These are phyloP conservation scores for Epichloe gansuensis DNA, from an alignment of 2,329 filamentous ascomycete genomes.

Conservation along the genomic window DNA sequence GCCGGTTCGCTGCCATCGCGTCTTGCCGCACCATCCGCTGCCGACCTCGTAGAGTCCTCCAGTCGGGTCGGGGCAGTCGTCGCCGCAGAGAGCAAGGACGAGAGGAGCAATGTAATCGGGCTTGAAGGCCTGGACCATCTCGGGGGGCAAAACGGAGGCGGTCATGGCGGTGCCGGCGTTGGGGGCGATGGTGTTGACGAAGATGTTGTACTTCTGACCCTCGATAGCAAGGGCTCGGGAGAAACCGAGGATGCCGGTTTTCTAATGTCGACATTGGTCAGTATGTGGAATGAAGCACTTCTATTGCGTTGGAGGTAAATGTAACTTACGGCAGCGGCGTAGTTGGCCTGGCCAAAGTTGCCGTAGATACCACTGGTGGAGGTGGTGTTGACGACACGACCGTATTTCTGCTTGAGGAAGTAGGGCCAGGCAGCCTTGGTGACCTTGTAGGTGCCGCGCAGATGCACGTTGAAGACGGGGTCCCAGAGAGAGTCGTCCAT, in stretches of 20 bases:
- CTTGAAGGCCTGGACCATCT: slow-evolving; percentile 98
- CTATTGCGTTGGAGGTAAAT: too few species aligned
- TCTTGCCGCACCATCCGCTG: slow-evolving; percentile 83
- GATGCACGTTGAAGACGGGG: slow-evolving; percentile 80
- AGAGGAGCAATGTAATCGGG: slow-evolving; percentile 94
- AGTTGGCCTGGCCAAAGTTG: slow-evolving; percentile 98
- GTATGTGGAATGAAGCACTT: background rate
- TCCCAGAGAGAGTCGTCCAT: slow-evolving; percentile 95
- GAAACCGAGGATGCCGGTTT: slow-evolving; percentile 88
- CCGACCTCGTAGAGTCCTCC: slow-evolving; percentile 90
- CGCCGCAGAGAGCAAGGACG: slow-evolving; percentile 71
- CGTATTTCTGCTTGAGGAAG: slow-evolving; percentile 97
- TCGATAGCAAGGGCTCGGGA: slow-evolving; percentile 86
- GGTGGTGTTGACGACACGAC: slow-evolving; percentile 90
- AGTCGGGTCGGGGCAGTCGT: slow-evolving; percentile 75
- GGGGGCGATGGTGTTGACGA: slow-evolving; percentile 93
- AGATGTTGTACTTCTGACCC: slow-evolving; percentile 95
- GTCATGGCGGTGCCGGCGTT: slow-evolving; percentile 97
- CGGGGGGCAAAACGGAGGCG: slow-evolving; percentile 87
- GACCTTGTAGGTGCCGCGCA: slow-evolving; percentile 89
- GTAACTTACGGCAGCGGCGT: slow-evolving; percentile 65
- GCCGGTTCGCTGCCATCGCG: slow-evolving; percentile 85
- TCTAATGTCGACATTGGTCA: slow-evolving; percentile 31
- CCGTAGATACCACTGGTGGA: slow-evolving; percentile 97
- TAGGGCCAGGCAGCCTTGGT: slow-evolving; percentile 97